These are phyloP conservation scores for Tubosaeta sp. DNA, from an alignment of 768 basidiomycete species.

Conservation along the genomic window DNA sequence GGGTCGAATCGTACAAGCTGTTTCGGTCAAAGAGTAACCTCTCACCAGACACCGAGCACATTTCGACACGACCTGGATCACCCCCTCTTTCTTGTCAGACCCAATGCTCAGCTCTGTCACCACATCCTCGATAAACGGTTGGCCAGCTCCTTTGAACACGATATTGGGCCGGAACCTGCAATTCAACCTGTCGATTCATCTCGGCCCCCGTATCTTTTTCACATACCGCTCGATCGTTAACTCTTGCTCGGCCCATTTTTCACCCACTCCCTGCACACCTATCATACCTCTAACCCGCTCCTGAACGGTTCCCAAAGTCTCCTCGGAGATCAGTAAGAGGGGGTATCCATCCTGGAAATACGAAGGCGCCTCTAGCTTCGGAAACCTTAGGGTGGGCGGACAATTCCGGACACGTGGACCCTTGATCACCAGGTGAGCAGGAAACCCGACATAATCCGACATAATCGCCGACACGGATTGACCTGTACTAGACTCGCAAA, in stretches of 20 bases:
- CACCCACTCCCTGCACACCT: conserved; percentile 44
- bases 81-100: conserved; percentile 25
- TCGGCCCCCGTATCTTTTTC: background rate
- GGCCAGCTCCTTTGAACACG: conserved; percentile 57
- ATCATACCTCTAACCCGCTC: conserved; percentile 43
- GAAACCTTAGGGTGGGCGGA: conserved; percentile 50
- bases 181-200: conserved; percentile 1
- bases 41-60: conserved; percentile 69
- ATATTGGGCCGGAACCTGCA: conserved; percentile 76
- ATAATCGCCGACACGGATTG: conserved; percentile 51
- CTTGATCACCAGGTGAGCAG: conserved; percentile 64
- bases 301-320: conserved; percentile 55
- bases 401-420: conserved; percentile 53
- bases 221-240: conserved; percentile 58
- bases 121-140: conserved; percentile 67
- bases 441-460: conserved; percentile 56
- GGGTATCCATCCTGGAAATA: conserved; percentile 73
- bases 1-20: conserved; percentile 7
- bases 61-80: conserved; percentile 58
- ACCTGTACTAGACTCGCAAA: conserved; percentile 45
- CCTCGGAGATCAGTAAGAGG: conserved; percentile 60
- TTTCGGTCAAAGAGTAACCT: conserved; percentile 20
- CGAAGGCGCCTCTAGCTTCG: conserved; percentile 51
- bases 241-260: conserved; percentile 49
- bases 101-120: conserved; percentile 61